Evolutionary conservation across 768 basidiomycete species (phyloP), one percentile per base, ranked within the genome.

Genomic region (Boletus rubroflammeus): DNA sequence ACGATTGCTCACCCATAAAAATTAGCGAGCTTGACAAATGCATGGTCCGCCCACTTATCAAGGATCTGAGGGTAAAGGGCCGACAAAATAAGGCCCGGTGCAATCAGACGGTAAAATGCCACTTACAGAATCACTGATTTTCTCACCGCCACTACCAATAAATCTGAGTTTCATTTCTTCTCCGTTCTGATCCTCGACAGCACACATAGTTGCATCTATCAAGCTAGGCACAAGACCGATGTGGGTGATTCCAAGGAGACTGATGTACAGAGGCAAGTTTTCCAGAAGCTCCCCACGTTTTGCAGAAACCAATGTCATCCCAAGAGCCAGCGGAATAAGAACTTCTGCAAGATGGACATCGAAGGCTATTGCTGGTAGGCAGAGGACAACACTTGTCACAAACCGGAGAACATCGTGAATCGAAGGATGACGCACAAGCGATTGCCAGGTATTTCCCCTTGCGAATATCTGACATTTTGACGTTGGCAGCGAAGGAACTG

Each of bases 141-240:
- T 81, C 64, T 81, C 79, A 5, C 79, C 79, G 13, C 79, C 79
- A 54, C 78, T 77, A 4, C 69, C 76, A 34, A 81, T 75, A 54
- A 75, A 81, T 21, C 73, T 68, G 31, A 81, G 63, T 21, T 62
- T 62, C 47, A 72, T 69, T 36, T 63, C 66, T 15, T 60, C 61
- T 21, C 67, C 65, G 17, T 68, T 70, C 44, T 68, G 70, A 23
- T 64, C 62, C 41, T 71, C 60, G 11, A 62, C 53, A n/a, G 65
- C 49, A 46, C 59, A 58, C 62, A 81, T 64, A 11, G 76, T 78
- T 4, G 78, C 80, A 57, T 81, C 80, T 44, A 81, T 78, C 56
- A 81, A 62, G 60, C 79, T 79, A 6, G 79, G 79, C 17, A 81
- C 80, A 36, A 80, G 76, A 7, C 78, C 78, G 39, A 81, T 62